Evolutionary conservation across 176 grass and related monocot species (phyloP).

Genomic region (Calamus simplicifolius): DNA sequence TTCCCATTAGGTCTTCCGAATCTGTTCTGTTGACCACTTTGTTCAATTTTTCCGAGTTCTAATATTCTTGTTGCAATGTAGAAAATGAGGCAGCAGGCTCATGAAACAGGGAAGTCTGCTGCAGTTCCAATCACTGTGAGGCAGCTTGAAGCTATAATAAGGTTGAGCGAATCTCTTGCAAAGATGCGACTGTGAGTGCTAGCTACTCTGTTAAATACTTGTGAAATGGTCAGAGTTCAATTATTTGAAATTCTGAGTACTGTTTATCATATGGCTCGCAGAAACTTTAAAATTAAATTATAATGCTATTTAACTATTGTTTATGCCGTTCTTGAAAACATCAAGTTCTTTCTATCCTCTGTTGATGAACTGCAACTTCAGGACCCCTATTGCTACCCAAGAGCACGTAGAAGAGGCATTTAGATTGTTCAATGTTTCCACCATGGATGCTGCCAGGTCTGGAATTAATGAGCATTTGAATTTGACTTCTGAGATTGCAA

Average conservation of each 20-base stretch:
- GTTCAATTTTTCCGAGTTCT: no score
- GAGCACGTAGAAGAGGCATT: constrained; percentile 96
- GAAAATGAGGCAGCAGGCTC: constrained; percentile 97
- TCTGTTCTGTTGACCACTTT: no score
- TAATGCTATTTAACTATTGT: no score
- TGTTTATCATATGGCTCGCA: no score
- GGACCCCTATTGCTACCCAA: constrained; percentile 80
- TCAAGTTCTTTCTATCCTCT: neutral
- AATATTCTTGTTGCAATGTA: constrained; percentile 20
- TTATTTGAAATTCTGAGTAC: no score
- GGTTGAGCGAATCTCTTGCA: constrained; percentile 93
- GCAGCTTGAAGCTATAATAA: constrained; percentile 96
- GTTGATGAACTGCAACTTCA: constrained; percentile 3
- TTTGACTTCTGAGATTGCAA: constrained; percentile 87
- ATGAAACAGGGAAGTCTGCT: constrained; percentile 75
- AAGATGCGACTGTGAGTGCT: constrained; percentile 90
- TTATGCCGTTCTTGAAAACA: no score
- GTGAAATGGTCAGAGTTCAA: no score
- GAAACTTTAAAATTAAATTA: no score
- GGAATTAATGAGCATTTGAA: constrained; percentile 98
- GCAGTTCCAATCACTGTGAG: constrained; percentile 95
- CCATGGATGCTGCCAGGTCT: constrained; percentile 80
- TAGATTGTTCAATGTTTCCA: constrained; percentile 86
- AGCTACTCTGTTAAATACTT: neutral
- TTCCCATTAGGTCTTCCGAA: no score